Evolutionary conservation across 1,284 basidiomycete species (phyloP).

Genomic region (Trichosporon asahii): DNA sequence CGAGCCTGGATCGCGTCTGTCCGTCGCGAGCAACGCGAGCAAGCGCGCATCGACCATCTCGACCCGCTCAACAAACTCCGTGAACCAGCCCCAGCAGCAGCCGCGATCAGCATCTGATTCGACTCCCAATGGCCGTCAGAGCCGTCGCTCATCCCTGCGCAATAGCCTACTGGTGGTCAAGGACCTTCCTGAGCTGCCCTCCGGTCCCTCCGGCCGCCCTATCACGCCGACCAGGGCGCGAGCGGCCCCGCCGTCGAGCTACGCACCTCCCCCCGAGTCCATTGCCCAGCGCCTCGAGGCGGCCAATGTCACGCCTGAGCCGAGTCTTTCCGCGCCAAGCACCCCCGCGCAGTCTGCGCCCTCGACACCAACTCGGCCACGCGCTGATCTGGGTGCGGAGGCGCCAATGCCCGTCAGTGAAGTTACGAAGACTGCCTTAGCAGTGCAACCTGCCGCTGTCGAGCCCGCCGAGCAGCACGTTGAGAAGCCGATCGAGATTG

Average conservation of each 20-base stretch:
- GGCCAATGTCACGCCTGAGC: not conserved
- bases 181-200: conserved; percentile 6
- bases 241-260: not conserved
- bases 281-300: conserved; percentile 2
- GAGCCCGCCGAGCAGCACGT: not conserved
- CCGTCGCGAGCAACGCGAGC: not conserved
- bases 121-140: not conserved
- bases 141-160: conserved; percentile 1
- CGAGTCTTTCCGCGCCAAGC: not conserved
- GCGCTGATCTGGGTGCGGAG: not conserved
- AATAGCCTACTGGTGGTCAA: conserved; percentile 6
- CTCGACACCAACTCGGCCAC: not conserved
- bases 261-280: conserved; percentile 2
- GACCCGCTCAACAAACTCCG: not conserved
- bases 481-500: not conserved
- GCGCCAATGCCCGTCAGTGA: not conserved
- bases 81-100: not conserved
- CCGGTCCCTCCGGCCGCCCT: not conserved
- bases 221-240: conserved; percentile 6
- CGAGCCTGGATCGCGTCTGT: not conserved
- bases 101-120: not conserved
- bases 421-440: not conserved
- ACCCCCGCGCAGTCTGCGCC: not conserved
- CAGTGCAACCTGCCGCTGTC: not conserved
- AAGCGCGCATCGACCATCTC: not conserved